Conservation (phyloP, 2,329 filamentous ascomycete genomes). For the Fusarium illudens region DNA sequence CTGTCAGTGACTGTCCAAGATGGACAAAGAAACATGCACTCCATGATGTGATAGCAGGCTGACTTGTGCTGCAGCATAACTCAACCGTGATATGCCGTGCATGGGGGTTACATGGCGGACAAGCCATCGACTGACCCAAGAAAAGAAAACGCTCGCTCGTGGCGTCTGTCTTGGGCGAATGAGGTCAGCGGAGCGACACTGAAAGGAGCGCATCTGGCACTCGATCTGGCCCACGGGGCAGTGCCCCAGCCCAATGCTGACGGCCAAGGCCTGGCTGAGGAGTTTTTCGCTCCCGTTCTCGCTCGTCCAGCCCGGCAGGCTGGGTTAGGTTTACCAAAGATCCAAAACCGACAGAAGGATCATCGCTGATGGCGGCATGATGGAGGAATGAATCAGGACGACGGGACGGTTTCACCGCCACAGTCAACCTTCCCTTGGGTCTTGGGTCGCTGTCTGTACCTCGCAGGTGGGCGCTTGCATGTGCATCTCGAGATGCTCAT, state of each 20-base stretch:
- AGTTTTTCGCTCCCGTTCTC: conserved; percentile 13
- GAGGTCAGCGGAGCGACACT: conserved; percentile 24
- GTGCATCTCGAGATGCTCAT: conserved; percentile 33
- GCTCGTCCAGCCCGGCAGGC: neutral
- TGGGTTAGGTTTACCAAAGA: conserved; percentile 12
- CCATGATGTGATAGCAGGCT: conserved; percentile 32
- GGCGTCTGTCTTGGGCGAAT: conserved; percentile 37
- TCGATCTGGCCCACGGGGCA: conserved; percentile 21
- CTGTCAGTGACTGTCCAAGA: conserved; percentile 8
- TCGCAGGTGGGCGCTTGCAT: conserved; percentile 32
- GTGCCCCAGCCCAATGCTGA: conserved; percentile 4
- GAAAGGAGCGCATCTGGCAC: conserved; percentile 13
- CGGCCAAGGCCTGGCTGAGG: conserved; percentile 18
- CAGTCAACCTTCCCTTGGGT: no score
- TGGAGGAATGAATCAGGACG: neutral
- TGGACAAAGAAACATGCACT: conserved; percentile 26
- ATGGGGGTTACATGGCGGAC: conserved; percentile 20
- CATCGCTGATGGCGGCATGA: conserved; percentile 11
- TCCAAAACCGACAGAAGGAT: conserved; percentile 7
- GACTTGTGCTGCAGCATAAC: conserved; percentile 19
- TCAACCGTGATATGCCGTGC: conserved; percentile 31
- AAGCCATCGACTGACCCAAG: conserved; percentile 25
- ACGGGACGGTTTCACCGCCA: conserved; percentile 23
- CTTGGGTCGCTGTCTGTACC: conserved; percentile 7
- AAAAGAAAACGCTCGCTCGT: conserved; percentile 25